Percentiles rank a stretch among this genome's conserved stretches.
Conservation (phyloP, 106 monocot species). For the Platanthera zijinensis region DNA sequence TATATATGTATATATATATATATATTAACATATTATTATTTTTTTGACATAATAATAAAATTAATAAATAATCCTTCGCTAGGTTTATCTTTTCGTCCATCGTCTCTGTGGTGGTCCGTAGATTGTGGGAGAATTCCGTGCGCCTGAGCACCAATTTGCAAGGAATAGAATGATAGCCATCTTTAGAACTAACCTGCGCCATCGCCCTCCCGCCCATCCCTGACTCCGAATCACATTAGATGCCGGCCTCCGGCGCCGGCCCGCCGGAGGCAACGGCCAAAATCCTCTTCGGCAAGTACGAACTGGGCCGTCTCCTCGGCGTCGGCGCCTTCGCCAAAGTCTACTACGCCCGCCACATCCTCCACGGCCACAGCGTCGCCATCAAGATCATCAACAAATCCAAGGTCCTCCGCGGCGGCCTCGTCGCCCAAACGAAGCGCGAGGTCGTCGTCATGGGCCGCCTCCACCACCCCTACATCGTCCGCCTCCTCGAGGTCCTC, state of each 20-base stretch:
- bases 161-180: not conserved
- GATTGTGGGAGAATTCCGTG: not conserved
- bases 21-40: too few relatives aligned
- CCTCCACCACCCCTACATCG: conserved; percentile 33
- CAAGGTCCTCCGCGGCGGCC: conserved; percentile 9
- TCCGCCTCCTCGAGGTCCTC: conserved; percentile 35
- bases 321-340: conserved; percentile 75
- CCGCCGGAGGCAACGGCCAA: not conserved
- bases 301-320: conserved; percentile 54
- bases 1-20: too few relatives aligned
- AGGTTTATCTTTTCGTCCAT: too few relatives aligned
- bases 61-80: too few relatives aligned
- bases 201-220: not conserved
- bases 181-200: not conserved
- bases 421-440: conserved; percentile 18
- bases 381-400: conserved; percentile 34
- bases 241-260: conserved; percentile 2
- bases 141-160: not conserved
- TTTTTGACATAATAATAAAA: too few relatives aligned
- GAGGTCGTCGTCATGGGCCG: conserved; percentile 30
- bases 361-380: conserved; percentile 30
- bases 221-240: not conserved
- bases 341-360: conserved; percentile 47
- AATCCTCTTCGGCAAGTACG: conserved; percentile 53
- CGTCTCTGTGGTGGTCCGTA: not conserved